Evolutionary conservation across 75 land plant genomes (phyloP).

Genomic region (Pseudotsuga menziesii): DNA sequence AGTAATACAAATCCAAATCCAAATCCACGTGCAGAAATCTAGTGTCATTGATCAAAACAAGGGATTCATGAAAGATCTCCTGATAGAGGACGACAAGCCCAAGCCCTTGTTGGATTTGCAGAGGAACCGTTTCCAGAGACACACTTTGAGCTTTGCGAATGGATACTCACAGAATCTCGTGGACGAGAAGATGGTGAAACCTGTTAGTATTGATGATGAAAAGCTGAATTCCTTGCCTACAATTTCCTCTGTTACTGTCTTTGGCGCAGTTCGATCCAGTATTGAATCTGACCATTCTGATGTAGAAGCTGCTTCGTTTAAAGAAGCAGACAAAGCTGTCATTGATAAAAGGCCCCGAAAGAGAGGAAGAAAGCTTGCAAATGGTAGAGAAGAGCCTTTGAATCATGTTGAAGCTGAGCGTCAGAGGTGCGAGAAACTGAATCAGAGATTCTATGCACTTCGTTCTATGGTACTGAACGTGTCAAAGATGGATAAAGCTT

Average conservation of each 20-base stretch:
- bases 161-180: neutral
- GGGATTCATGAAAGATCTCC: neutral
- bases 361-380: slow-evolving; percentile 89
- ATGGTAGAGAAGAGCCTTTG: slow-evolving; percentile 87
- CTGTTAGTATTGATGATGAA: neutral
- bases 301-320: slow-evolving; percentile 45
- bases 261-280: slow-evolving; percentile 28
- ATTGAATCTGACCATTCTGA: slow-evolving; percentile 50
- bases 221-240: slow-evolving; percentile 21
- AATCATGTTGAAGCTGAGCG: slow-evolving; percentile 96
- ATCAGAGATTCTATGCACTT: slow-evolving; percentile 87
- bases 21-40: neutral
- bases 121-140: neutral
- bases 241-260: slow-evolving; percentile 44
- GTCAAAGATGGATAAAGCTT: slow-evolving; percentile 98
- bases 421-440: slow-evolving; percentile 89
- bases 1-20: neutral
- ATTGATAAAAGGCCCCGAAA: slow-evolving; percentile 58
- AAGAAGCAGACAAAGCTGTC: slow-evolving; percentile 20
- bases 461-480: slow-evolving; percentile 94
- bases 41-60: neutral
- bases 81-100: too few relatives aligned
- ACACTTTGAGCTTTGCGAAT: neutral
- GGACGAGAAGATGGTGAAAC: neutral
- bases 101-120: neutral